phyloP scores from a whole-genome alignment of 129 eudicot genomes.

The Apium graveolens region DNA sequence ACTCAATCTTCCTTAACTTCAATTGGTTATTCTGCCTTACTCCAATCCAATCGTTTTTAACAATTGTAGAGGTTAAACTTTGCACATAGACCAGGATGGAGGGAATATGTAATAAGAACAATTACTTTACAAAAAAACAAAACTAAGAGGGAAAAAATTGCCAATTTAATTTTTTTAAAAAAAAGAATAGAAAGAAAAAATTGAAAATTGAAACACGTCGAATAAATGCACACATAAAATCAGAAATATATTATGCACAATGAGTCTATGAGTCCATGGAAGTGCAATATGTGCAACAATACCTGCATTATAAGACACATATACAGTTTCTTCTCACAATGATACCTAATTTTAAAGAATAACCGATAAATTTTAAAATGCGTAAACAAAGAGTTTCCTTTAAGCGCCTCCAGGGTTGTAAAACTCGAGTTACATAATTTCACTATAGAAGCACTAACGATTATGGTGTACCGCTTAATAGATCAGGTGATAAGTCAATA shows the following conservation, averaged over 20 bases:
- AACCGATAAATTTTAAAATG: neutral
- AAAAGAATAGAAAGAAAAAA: no score
- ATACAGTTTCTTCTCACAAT: neutral
- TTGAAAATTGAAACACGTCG: no score
- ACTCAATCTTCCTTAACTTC: neutral
- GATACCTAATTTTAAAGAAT: neutral
- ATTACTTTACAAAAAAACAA: neutral
- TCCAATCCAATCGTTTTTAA: neutral
- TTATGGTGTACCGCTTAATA: neutral
- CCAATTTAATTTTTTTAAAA: neutral
- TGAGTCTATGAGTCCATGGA: neutral
- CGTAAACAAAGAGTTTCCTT: neutral
- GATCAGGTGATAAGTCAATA: neutral
- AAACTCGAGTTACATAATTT: neutral
- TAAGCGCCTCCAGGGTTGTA: neutral
- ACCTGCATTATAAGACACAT: neutral
- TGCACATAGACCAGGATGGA: neutral
- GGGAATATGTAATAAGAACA: neutral
- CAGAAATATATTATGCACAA: neutral
- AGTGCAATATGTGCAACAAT: neutral
- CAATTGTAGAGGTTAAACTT: neutral
- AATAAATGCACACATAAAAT: neutral
- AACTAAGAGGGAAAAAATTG: neutral
- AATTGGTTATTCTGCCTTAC: neutral
- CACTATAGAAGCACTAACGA: neutral